Percentiles rank a stretch among this genome's conserved stretches.
Conservation (phyloP, 371 early-diverging fungal genomes). For the Catenaria anguillulae region DNA sequence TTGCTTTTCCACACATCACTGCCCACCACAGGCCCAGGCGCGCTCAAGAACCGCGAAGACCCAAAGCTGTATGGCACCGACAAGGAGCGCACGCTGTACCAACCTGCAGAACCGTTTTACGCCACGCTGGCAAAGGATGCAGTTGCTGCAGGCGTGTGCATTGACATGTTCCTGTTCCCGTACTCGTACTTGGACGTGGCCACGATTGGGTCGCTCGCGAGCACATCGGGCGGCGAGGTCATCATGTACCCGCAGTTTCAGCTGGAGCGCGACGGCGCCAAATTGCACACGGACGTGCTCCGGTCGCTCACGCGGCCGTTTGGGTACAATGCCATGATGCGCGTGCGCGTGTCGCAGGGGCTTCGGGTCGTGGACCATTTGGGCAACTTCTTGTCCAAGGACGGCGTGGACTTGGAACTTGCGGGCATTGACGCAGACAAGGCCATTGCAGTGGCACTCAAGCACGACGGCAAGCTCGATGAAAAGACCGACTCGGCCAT, state of each 20-base stretch:
- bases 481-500: conserved; percentile 64
- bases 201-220: conserved; percentile 50
- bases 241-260: conserved; percentile 65
- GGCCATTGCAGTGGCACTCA: conserved; percentile 59
- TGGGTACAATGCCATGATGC: conserved; percentile 74
- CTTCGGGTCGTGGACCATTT: conserved; percentile 66
- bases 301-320: conserved; percentile 56
- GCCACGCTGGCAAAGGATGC: conserved; percentile 59
- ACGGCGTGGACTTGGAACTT: conserved; percentile 79
- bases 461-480: conserved; percentile 66
- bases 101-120: conserved; percentile 75
- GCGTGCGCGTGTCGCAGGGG: conserved; percentile 82
- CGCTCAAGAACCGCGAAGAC: conserved; percentile 72
- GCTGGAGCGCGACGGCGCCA: conserved; percentile 39
- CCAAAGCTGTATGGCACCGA: conserved; percentile 70
- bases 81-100: conserved; percentile 70
- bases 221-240: conserved; percentile 78
- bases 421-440: conserved; percentile 73
- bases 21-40: conserved; percentile 74
- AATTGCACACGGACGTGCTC: conserved; percentile 50
- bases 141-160: conserved; percentile 59
- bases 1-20: conserved; percentile 64
- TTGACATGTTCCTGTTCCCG: conserved; percentile 81
- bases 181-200: conserved; percentile 75
- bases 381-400: conserved; percentile 86